Base-by-base conservation (phyloP, 1,284 basidiomycete species). In the Inonotus hispidus region DNA sequence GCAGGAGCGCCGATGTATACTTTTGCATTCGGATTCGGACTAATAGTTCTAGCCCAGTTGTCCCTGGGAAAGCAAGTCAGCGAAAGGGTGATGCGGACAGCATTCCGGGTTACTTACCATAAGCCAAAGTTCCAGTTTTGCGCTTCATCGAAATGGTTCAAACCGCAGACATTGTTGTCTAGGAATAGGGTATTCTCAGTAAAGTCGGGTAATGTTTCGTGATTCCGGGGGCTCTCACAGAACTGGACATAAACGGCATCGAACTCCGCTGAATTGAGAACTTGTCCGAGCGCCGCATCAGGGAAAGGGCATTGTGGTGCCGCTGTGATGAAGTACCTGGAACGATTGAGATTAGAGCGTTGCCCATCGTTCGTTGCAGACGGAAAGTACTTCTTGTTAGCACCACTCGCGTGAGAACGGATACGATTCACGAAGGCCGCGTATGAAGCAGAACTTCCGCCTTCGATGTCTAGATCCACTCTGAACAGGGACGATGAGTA, bases 391-490 rank as follows among this genome's bases (percentile, higher is more conserved):
- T 75, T 74, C 71, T 85, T 85, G 68, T 74, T 78, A 10, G 79
- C 78, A 41, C 78, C 76, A 58, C 68, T 74, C 39, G 81, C 71
- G 52, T 82, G 72, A 4, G 82, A 79, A 11, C 81, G 80, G 54
- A 86, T 79, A 61, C 76, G 72, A 60, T 79, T 85, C 21, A 87
- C 78, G 65, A 87, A 87, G 1, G 83, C 77, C 7, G 75, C 75
- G 69, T 85, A 87, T 39, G 78, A 75, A 19, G 73, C 72, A n/a
- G 78, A 77, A n/a, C 74, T 71, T 13, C 85, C 85, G 39, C 79
- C 77, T 71, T 87, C 85, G 66, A 88, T 85, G 68, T 87, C 85
- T 43, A 87, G 75, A 68, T 87, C 84, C 56, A 88, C 77, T 16
- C 85, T 87, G n/a, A 14, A 11, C 25, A 19, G 63, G 63, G 25